Evolutionary conservation across 1,284 basidiomycete species (phyloP).

Genomic region (Moniliophthora roreri): DNA sequence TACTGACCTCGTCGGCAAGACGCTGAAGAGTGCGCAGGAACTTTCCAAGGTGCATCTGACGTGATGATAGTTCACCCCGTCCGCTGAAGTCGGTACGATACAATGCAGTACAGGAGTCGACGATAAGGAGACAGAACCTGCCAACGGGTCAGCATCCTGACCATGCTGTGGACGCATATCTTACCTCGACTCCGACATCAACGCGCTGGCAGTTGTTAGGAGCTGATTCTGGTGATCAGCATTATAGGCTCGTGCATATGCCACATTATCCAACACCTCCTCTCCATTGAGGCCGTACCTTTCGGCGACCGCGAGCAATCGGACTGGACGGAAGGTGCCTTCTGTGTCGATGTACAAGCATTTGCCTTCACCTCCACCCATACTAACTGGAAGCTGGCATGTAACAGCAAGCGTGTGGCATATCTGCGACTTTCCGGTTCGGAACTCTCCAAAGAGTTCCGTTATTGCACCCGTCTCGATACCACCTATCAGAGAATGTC

Average conservation of each 20-base stretch:
- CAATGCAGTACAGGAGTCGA: slow-evolving; percentile 95
- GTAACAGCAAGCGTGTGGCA: slow-evolving; percentile 99
- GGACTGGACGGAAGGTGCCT: slow-evolving; percentile 96
- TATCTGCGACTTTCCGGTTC: slow-evolving; percentile 97
- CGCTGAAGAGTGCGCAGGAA: slow-evolving; percentile 93
- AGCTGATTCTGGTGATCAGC: slow-evolving; percentile 96
- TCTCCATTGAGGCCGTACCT: slow-evolving; percentile 95
- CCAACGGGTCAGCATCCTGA: background rate
- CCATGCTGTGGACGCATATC: slow-evolving; percentile 5
- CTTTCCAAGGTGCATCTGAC: slow-evolving; percentile 97
- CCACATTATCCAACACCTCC: slow-evolving; percentile 98
- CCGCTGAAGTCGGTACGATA: slow-evolving; percentile 97
- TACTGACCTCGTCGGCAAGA: slow-evolving; percentile 92
- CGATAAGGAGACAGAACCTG: slow-evolving; percentile 95
- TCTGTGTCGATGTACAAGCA: slow-evolving; percentile 99
- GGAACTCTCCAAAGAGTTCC: slow-evolving; percentile 97
- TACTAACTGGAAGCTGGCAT: slow-evolving; percentile 94
- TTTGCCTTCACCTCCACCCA: slow-evolving; percentile 99
- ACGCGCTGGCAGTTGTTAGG: slow-evolving; percentile 88
- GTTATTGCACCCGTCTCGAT: slow-evolving; percentile 99
- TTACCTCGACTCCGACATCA: slow-evolving; percentile 96
- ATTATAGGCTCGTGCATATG: slow-evolving; percentile 98
- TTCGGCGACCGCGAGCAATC: slow-evolving; percentile 93
- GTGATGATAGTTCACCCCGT: slow-evolving; percentile 91
- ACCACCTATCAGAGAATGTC: slow-evolving; percentile 57